Evolutionary conservation across 1,139 yeast species (phyloP), one percentile per base, ranked within the genome.

Genomic region (Candida buenavistaensis): DNA sequence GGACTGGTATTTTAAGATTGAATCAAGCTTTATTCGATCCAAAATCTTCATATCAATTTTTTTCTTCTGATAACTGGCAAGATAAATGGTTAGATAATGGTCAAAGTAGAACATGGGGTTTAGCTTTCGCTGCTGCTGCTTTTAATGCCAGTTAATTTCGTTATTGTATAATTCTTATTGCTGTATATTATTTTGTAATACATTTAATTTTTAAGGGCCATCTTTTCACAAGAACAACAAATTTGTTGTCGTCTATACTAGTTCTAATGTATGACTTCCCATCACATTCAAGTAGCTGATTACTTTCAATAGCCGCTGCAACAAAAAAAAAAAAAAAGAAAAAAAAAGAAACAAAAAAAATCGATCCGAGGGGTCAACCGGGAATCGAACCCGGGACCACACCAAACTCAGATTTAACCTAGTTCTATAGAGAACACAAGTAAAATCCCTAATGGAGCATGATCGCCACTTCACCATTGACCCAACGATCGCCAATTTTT

Each of bases 91-190:
- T 92, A 41, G 97, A 92, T 53, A 79, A 79, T 39, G 98, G 98
- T 3, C 95, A 88, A 68, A 82, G 95, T 46, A 65, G 81, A 50
- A 85, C 97, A 0, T 90, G 97, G 97, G 77, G 89, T 33, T 65
- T 89, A 47, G 85, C 96, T 0, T 88, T 77, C 52, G 64, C 85
- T 30, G 95, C 88, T 24, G 85, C 75, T 33, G 37, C 56, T 33
- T 86, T 96, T 3, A 90, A 32, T 12, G 12, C 35, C 7, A 27
- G 35, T 20, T 37, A 37, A 22, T 26, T 19, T 20, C 9, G n/a
- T n/a, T 20, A 14, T 10, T 21, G 25, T 28, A n/a, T 28, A 28
- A 17, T 14, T 26, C 32, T 20, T n/a, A n/a, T n/a, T n/a, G n/a
- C n/a, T n/a, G n/a, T n/a, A n/a, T n/a, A n/a, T 17, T 4, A 6